Base-by-base conservation (phyloP, 345 rosid species). In the Dovyalis caffra region DNA sequence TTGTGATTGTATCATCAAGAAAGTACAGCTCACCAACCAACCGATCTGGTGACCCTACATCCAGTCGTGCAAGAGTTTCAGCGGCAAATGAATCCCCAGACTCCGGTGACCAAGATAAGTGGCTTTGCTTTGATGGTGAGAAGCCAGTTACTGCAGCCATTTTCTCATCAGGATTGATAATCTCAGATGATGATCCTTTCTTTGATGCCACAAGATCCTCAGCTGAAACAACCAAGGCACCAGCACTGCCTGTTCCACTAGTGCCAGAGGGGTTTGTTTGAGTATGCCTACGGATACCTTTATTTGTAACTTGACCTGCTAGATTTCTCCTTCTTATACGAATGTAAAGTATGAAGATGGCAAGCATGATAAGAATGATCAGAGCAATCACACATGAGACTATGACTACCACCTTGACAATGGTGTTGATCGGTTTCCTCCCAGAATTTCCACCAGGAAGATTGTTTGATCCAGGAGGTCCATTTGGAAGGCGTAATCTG, bases 51-150 rank as follows among this genome's bases (percentile, higher is more conserved):
- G 99, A 91, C 64, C 97, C 83, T 38, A 91, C 97, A 81, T 95
- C 98, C 78, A 95, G 86, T 72, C 97, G 87, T 9, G 89, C 89
- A 47, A 93, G 83, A 75, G 85, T 88, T 81, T 91, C 98, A 75
- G 93, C 87, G 66, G 97, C 74, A 47, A 86, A 86, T 77, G 99
- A 95, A 79, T 95, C 99, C 75, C 94, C 96, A 63, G 99, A 95
- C 78, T 81, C 94, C 2, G 98, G 98, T 29, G 98, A 93, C 99
- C 98, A 93, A 21, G 99, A 93, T 43, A 87, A 62, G 47, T 84
- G 88, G 73, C 94, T 86, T 45, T 83, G 90, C 81, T 93, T 95
- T 58, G 97, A 83, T 77, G 99, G 98, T n/a, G 99, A 95, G 84
- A 87, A 87, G 66, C 93, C 96, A 1, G 94, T 81, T 58, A 82